Percentiles rank a stretch among this genome's conserved stretches.
Evolutionary conservation across 2,329 filamentous ascomycete species (phyloP).

Genomic region (Fusarium camptoceras): DNA sequence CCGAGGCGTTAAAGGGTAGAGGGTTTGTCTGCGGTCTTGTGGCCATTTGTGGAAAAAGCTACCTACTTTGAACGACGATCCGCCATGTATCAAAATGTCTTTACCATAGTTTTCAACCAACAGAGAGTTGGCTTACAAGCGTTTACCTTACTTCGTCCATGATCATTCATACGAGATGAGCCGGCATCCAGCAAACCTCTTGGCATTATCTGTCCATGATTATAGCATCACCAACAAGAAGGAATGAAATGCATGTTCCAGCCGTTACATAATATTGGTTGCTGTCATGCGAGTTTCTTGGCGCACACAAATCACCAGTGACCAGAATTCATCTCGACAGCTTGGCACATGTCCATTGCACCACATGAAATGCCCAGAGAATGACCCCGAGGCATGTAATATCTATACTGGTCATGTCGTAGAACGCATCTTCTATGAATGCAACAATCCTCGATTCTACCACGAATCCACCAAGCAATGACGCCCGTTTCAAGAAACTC

Average conservation of each 20-base stretch:
- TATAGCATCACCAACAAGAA: not conserved
- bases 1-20: slow-evolving; percentile 48
- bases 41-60: slow-evolving; percentile 46
- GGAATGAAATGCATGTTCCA: not conserved
- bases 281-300: not conserved
- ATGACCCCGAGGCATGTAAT: not conserved
- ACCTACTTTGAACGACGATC: slow-evolving; percentile 44
- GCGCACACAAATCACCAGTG: not conserved
- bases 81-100: slow-evolving; percentile 47
- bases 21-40: slow-evolving; percentile 44
- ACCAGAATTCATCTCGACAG: not conserved
- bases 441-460: slow-evolving; percentile 20
- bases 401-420: slow-evolving; percentile 31
- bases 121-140: slow-evolving; percentile 41
- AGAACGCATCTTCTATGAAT: slow-evolving; percentile 19
- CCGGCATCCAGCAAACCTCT: not conserved
- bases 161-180: not conserved
- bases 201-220: not conserved
- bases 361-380: slow-evolving; percentile 1
- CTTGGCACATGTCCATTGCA: slow-evolving; percentile 10
- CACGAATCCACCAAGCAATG: slow-evolving; percentile 39
- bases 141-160: slow-evolving; percentile 1
- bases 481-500: slow-evolving; percentile 41
- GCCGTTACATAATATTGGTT: not conserved
- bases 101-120: slow-evolving; percentile 42